These are phyloP conservation scores for Kluyveromyces marxianus DNA, from an alignment of 1,139 yeast species.

Conservation along the genomic window DNA sequence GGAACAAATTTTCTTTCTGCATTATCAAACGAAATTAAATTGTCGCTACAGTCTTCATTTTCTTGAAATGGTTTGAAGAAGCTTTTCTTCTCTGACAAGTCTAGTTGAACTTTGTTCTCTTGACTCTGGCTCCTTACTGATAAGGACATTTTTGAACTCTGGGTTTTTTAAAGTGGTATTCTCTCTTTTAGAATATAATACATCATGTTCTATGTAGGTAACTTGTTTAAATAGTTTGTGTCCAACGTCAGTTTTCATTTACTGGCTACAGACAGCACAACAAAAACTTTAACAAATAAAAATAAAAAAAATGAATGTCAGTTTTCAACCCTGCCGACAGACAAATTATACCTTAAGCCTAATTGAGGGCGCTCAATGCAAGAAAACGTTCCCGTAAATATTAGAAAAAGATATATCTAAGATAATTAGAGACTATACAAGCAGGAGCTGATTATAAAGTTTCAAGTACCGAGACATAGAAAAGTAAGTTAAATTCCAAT, in stretches of 20 bases:
- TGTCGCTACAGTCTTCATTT: not conserved
- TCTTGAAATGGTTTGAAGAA: constrained; percentile 1
- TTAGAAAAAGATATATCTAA: too few species aligned
- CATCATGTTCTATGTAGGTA: not conserved
- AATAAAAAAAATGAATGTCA: not conserved
- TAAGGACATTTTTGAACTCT: not conserved
- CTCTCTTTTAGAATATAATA: too few species aligned
- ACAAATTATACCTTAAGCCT: too few species aligned
- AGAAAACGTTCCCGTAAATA: too few species aligned
- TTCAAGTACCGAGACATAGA: too few species aligned
- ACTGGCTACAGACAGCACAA: not conserved
- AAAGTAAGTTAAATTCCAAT: not conserved
- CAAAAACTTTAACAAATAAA: not conserved
- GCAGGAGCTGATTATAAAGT: too few species aligned
- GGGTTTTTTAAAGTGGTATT: not conserved
- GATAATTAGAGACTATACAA: too few species aligned
- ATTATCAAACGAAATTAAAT: not conserved
- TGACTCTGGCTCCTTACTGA: not conserved
- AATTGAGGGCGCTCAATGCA: too few species aligned
- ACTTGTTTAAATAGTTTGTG: not conserved
- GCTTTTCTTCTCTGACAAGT: not conserved
- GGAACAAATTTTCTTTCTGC: not conserved
- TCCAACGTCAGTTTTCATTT: constrained; percentile 1
- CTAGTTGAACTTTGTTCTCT: not conserved
- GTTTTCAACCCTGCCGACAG: not conserved